Conservation (phyloP, 345 rosid species). For the Rhizophora apiculata region DNA sequence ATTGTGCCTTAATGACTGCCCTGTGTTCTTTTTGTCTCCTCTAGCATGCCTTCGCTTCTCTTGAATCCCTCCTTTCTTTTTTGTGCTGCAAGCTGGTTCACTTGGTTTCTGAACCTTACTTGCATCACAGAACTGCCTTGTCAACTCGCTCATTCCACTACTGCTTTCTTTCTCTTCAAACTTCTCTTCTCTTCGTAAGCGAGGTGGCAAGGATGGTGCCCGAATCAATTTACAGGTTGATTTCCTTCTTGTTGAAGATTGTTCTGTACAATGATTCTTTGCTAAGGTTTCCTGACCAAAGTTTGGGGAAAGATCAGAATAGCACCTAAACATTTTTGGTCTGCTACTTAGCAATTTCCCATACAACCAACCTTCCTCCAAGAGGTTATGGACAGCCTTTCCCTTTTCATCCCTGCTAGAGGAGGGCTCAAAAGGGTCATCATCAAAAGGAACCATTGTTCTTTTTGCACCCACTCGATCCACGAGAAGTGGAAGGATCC, state of each 20-base stretch:
- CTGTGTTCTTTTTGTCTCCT: conserved; percentile 12
- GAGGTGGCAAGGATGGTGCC: conserved; percentile 21
- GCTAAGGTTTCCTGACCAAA: conserved; percentile 25
- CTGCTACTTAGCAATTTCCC: conserved; percentile 38
- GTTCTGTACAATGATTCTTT: conserved; percentile 16
- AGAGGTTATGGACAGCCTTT: conserved; percentile 39
- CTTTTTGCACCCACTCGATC: neutral
- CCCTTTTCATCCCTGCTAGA: conserved; percentile 23
- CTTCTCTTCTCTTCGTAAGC: conserved; percentile 21
- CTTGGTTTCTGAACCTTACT: conserved; percentile 28
- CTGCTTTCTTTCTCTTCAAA: conserved; percentile 22
- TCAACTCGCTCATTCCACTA: conserved; percentile 24
- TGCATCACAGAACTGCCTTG: conserved; percentile 44
- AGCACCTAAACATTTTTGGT: conserved; percentile 46
- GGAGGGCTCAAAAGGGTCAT: conserved; percentile 21
- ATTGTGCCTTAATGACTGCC: conserved; percentile 3
- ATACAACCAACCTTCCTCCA: conserved; percentile 71
- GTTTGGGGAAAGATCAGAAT: conserved; percentile 58
- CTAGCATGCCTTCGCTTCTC: conserved; percentile 14
- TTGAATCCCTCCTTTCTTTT: conserved; percentile 7
- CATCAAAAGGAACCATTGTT: conserved; percentile 35
- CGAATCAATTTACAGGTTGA: conserved; percentile 2
- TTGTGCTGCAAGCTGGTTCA: neutral
- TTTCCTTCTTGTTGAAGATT: conserved; percentile 13
- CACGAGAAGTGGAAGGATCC: no score